A percentile compares a stretch with the other conserved stretches of the same genome.
These are phyloP conservation scores for Kalanchoe fedtschenkoi DNA, from an alignment of 164 flowering plant genomes.

Conservation along the genomic window DNA sequence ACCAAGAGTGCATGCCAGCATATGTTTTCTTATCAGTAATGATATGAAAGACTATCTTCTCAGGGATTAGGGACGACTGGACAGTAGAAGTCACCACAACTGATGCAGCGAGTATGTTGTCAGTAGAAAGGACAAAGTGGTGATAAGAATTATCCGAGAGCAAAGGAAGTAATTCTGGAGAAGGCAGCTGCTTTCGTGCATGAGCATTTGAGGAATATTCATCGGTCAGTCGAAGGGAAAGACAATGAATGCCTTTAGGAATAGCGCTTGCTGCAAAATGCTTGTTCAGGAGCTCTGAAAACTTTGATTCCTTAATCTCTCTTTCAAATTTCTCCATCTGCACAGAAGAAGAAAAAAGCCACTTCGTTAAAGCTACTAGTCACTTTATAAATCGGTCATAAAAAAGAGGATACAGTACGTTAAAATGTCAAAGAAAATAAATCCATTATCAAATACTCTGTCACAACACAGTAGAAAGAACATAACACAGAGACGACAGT, in stretches of 20 bases:
- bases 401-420: too few species aligned
- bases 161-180: slow-evolving; percentile 2
- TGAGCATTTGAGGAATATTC: slow-evolving; percentile 5
- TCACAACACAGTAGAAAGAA: too few species aligned
- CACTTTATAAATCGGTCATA: too few species aligned
- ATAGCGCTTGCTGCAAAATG: slow-evolving; percentile 83
- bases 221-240: slow-evolving; percentile 2
- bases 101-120: slow-evolving; percentile 94
- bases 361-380: neutral
- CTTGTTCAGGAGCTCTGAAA: slow-evolving; percentile 81
- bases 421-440: too few species aligned
- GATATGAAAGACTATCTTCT: slow-evolving; percentile 79
- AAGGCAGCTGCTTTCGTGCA: slow-evolving; percentile 6
- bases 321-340: slow-evolving; percentile 88
- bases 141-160: slow-evolving; percentile 1
- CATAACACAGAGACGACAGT: too few species aligned
- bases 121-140: slow-evolving; percentile 33
- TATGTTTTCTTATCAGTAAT: slow-evolving; percentile 98
- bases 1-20: slow-evolving; percentile 99
- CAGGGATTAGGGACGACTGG: slow-evolving; percentile 59
- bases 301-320: slow-evolving; percentile 67
- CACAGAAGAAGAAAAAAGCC: too few species aligned
- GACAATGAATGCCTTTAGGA: slow-evolving; percentile 3
- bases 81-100: slow-evolving; percentile 85
- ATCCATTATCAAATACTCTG: too few species aligned